Evolutionary conservation across 164 flowering plant genomes (phyloP).

Genomic region (Macadamia tetraphylla): DNA sequence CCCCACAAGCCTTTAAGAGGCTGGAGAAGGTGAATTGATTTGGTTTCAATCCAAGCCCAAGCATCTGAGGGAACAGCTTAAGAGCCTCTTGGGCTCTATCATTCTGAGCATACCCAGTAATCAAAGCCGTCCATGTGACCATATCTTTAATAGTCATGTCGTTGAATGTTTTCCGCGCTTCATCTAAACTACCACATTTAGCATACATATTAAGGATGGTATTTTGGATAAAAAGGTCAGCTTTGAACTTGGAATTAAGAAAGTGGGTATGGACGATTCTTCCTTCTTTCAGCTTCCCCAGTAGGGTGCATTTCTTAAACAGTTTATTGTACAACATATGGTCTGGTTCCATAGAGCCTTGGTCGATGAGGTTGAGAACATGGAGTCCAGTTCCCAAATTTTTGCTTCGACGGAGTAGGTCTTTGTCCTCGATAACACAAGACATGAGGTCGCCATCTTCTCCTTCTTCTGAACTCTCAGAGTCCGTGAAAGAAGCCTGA

Average conservation of each 20-base stretch:
- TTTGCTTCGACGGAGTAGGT: slow-evolving; percentile 34
- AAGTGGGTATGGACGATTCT: slow-evolving; percentile 46
- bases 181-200: slow-evolving; percentile 42
- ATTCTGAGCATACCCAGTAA: slow-evolving; percentile 54
- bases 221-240: slow-evolving; percentile 32
- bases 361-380: slow-evolving; percentile 50
- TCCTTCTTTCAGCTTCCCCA: slow-evolving; percentile 39
- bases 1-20: slow-evolving; percentile 49
- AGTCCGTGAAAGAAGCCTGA: slow-evolving; percentile 13
- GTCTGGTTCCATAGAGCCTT: slow-evolving; percentile 34
- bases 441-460: neutral
- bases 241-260: slow-evolving; percentile 27
- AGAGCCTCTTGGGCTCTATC: slow-evolving; percentile 41
- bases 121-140: slow-evolving; percentile 62
- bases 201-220: slow-evolving; percentile 55
- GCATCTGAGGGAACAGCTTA: slow-evolving; percentile 43
- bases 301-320: slow-evolving; percentile 45
- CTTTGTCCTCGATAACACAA: slow-evolving; percentile 34
- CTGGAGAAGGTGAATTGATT: slow-evolving; percentile 63
- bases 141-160: slow-evolving; percentile 43
- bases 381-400: slow-evolving; percentile 28
- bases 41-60: slow-evolving; percentile 38
- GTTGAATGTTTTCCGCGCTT: slow-evolving; percentile 47
- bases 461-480: slow-evolving; percentile 7
- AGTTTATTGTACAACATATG: slow-evolving; percentile 34